phyloP scores from a whole-genome alignment of 768 basidiomycete genomes.

The Rhodosporidiobolus sp. region DNA sequence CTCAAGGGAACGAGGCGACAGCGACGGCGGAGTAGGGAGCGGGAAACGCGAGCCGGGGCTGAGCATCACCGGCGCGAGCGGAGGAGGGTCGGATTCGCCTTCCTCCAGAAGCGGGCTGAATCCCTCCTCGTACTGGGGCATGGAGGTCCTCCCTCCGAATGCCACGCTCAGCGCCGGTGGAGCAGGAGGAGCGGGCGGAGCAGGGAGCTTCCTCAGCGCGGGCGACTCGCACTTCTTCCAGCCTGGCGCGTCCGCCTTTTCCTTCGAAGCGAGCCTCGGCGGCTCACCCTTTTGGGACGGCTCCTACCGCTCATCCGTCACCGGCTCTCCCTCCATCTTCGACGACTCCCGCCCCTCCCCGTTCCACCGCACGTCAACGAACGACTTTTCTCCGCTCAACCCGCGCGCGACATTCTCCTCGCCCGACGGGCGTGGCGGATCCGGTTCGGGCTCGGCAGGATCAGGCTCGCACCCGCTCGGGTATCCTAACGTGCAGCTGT shows the following conservation, averaged over 20 bases:
- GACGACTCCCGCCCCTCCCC: neutral
- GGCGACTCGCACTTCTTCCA: slow-evolving; percentile 33
- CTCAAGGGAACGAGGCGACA: slow-evolving; percentile 19
- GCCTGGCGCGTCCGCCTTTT: slow-evolving; percentile 27
- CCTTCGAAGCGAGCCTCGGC: slow-evolving; percentile 20
- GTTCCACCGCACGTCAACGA: neutral
- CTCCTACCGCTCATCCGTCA: slow-evolving; percentile 11
- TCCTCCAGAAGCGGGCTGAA: neutral
- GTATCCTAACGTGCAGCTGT: neutral
- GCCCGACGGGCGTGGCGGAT: neutral
- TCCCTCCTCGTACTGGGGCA: slow-evolving; percentile 12
- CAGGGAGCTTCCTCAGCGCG: neutral
- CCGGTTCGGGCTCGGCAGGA: neutral
- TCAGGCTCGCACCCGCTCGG: neutral
- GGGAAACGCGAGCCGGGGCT: neutral
- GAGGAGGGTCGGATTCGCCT: neutral
- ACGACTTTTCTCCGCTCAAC: neutral
- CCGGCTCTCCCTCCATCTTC: slow-evolving; percentile 22
- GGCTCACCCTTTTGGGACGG: slow-evolving; percentile 9
- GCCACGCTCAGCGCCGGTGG: slow-evolving; percentile 5
- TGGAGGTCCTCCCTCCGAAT: slow-evolving; percentile 24
- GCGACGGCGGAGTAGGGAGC: neutral
- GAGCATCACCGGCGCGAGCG: neutral
- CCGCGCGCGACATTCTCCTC: neutral
- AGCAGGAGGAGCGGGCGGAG: neutral